Evolutionary conservation across 495 filamentous ascomycete genomes (phyloP).

Genomic region (Penicillium robsamsonii): DNA sequence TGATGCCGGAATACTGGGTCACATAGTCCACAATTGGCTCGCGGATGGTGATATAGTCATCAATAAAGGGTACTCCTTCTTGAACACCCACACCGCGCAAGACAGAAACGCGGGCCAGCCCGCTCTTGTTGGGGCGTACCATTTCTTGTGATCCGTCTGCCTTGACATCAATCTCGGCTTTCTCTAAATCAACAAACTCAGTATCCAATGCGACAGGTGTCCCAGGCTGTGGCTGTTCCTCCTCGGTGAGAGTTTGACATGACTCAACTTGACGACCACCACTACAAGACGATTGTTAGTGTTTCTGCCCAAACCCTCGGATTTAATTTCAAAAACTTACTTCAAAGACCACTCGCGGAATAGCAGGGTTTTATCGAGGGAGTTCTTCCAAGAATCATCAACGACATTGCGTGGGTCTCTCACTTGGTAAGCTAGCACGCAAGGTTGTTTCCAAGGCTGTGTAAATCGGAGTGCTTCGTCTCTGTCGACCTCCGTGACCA

Average conservation of each 20-base stretch:
- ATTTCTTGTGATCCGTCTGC: constrained; percentile 84
- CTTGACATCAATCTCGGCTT: constrained; percentile 89
- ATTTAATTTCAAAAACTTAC: constrained; percentile 34
- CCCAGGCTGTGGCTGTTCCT: constrained; percentile 65
- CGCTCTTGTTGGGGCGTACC: constrained; percentile 78
- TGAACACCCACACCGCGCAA: constrained; percentile 71
- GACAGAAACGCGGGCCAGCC: constrained; percentile 84
- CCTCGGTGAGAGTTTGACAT: constrained; percentile 57
- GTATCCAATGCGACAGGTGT: constrained; percentile 88
- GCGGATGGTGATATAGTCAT: constrained; percentile 90
- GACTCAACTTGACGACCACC: constrained; percentile 40
- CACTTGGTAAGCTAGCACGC: constrained; percentile 79
- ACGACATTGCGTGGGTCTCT: constrained; percentile 70
- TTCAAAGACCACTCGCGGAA: constrained; percentile 70
- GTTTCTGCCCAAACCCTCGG: neutral
- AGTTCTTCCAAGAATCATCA: constrained; percentile 81
- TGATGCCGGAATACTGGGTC: constrained; percentile 89
- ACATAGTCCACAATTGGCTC: constrained; percentile 96
- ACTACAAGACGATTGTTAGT: constrained; percentile 19
- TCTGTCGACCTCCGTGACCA: constrained; percentile 73
- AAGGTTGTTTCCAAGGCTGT: constrained; percentile 84
- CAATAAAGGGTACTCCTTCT: constrained; percentile 85
- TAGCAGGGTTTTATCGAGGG: constrained; percentile 76
- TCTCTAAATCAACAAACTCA: constrained; percentile 88
- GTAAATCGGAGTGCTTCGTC: constrained; percentile 88